Evolutionary conservation across 1,284 basidiomycete genomes (phyloP), one percentile per base, ranked within the genome.

Genomic region (Fomitopsis schrenkii): DNA sequence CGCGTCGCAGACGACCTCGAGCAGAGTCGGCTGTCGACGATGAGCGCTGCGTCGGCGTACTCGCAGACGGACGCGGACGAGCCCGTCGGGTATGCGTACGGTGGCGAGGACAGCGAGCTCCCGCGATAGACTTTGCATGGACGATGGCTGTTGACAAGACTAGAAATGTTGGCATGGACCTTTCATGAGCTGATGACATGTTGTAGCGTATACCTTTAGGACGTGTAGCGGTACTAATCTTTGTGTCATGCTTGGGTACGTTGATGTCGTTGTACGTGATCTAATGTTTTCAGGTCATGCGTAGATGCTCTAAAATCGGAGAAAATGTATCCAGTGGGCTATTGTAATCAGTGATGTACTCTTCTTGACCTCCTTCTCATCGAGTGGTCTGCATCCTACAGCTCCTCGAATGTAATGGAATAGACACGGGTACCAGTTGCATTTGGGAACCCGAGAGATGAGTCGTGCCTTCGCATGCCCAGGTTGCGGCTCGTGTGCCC

Each of bases 21-120:
- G 62, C 62, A 66, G 30, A 74, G 71, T 59, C 65, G 72, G 19
- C 61, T 72, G 54, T 74, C 72, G 40, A 66, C 70, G 45, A 66
- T 69, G 61, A 74, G 71, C 59, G 64, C 69, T 4, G 70, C 66
- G 5, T 76, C 75, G 5, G 62, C 63, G 22, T 70, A 72, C 53
- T 71, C 71, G 28, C 70, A 71, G 58, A 53, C 59, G 7, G 67
- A 67, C 8, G 67, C 68, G 12, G 66, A 64, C 61, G 65, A 65
- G 50, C 62, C 64, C 1, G 60, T 70, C 1, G 68, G 66, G 3
- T 66, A 63, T 45, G 68, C 67, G 10, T 65, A 65, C 52, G 65
- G 68, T 5, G 67, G 64, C 35, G 67, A 70, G 52, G 67, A 68
- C 50, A 12, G n/a, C 12, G 50, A 36, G 41, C 5, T 41, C 26